Percentiles rank a stretch among this genome's conserved stretches.
Evolutionary conservation across 192 early-diverging fungal genomes (phyloP).

Genomic region (Chytriomyces sp.): DNA sequence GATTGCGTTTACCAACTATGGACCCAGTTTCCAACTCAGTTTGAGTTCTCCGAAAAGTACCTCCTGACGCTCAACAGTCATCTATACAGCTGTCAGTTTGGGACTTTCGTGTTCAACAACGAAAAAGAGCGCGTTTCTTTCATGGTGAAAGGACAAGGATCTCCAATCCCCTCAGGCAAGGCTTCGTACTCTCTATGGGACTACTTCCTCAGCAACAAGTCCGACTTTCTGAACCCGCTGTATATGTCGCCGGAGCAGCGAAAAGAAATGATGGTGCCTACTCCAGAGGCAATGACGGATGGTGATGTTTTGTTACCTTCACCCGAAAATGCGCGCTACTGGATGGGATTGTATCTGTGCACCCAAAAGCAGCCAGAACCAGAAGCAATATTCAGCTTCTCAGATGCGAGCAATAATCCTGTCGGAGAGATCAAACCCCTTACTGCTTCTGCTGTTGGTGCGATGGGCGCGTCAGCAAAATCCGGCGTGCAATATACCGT

Average conservation of each 20-base stretch:
- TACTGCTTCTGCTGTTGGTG: neutral
- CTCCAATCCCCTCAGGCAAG: slow-evolving; percentile 33
- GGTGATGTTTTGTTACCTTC: slow-evolving; percentile 72
- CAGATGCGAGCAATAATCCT: slow-evolving; percentile 8
- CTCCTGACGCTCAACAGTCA: slow-evolving; percentile 83
- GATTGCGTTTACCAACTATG: slow-evolving; percentile 96
- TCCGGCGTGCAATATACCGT: neutral
- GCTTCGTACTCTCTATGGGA: slow-evolving; percentile 80
- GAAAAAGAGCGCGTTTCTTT: slow-evolving; percentile 74
- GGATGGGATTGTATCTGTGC: slow-evolving; percentile 62
- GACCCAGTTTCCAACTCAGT: slow-evolving; percentile 83
- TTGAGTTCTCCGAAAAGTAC: slow-evolving; percentile 89
- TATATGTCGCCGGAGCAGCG: slow-evolving; percentile 59
- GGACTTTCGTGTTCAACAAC: slow-evolving; percentile 91
- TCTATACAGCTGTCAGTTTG: slow-evolving; percentile 90
- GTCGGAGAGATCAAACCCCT: slow-evolving; percentile 11
- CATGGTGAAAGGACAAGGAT: slow-evolving; percentile 14
- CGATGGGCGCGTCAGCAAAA: slow-evolving; percentile 2
- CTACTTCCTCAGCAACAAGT: slow-evolving; percentile 65
- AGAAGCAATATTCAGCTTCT: neutral
- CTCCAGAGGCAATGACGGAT: slow-evolving; percentile 32
- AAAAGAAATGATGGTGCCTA: neutral
- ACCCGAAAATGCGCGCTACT: slow-evolving; percentile 69
- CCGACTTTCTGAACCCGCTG: slow-evolving; percentile 61
- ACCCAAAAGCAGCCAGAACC: neutral